These are phyloP conservation scores for Claviceps pusilla DNA, from an alignment of 2,329 filamentous ascomycete genomes.

Conservation along the genomic window DNA sequence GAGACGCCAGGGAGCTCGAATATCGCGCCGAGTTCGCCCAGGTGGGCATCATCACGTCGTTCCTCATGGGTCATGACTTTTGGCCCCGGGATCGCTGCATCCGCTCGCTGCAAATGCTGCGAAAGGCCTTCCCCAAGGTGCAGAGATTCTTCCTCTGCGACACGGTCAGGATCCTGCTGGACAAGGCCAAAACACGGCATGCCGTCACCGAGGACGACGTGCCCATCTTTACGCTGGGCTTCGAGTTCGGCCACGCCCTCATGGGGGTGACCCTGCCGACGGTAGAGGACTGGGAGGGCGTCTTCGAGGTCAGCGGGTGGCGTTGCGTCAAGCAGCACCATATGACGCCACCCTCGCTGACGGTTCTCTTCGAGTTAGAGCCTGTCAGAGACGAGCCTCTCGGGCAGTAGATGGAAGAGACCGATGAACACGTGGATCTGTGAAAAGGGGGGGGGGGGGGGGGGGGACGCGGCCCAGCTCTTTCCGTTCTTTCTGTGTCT, in stretches of 20 bases:
- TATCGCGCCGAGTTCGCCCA: constrained; percentile 6
- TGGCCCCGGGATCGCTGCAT: constrained; percentile 9
- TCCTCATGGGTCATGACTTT: constrained; percentile 10
- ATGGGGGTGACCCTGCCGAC: constrained; percentile 8
- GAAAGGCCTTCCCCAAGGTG: constrained; percentile 6
- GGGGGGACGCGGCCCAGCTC: too few species aligned
- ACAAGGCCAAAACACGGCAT: background rate
- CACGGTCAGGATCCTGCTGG: background rate
- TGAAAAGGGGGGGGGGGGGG: too few species aligned
- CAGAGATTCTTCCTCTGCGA: constrained; percentile 6
- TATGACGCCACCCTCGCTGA: background rate
- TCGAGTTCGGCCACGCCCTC: constrained; percentile 7
- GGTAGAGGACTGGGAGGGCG: constrained; percentile 8
- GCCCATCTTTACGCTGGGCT: constrained; percentile 7
- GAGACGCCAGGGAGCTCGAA: constrained; percentile 4
- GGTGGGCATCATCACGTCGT: constrained; percentile 8
- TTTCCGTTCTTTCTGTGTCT: too few species aligned
- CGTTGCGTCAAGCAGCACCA: constrained; percentile 5
- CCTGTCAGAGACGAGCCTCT: background rate
- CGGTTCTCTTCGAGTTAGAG: background rate
- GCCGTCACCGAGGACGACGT: constrained; percentile 2
- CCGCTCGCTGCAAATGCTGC: constrained; percentile 2
- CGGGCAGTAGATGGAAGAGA: background rate
- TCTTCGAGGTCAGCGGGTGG: constrained; percentile 7
- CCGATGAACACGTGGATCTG: too few species aligned